Evolutionary conservation across 768 basidiomycete species (phyloP).

Genomic region (Lactarius psammicola): DNA sequence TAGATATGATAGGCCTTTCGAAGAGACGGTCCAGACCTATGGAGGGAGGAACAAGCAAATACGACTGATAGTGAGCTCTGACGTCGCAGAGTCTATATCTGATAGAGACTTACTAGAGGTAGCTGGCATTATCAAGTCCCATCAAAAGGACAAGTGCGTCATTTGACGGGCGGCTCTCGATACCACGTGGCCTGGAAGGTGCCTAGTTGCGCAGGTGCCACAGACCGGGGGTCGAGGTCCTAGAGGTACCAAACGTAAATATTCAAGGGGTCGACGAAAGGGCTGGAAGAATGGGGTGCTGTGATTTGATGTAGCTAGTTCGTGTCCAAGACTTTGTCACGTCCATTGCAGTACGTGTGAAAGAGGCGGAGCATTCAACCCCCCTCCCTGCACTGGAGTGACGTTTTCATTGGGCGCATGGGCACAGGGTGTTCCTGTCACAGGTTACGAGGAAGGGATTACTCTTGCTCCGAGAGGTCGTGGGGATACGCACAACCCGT

Average conservation of each 20-base stretch:
- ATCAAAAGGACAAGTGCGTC: neutral
- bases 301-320: neutral
- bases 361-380: neutral
- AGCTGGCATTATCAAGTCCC: neutral
- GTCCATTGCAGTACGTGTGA: conserved; percentile 9
- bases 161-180: neutral
- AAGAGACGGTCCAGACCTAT: neutral
- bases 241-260: neutral
- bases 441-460: neutral
- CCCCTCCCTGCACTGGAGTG: neutral
- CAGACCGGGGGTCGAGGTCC: conserved; percentile 6
- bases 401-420: conserved; percentile 4
- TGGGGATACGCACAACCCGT: neutral
- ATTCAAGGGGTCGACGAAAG: conserved; percentile 6
- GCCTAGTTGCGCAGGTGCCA: neutral
- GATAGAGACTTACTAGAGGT: conserved; percentile 1
- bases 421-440: neutral
- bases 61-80: neutral
- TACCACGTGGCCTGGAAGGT: neutral
- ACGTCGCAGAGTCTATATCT: neutral
- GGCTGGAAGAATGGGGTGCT: conserved; percentile 6
- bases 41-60: neutral
- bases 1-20: neutral
- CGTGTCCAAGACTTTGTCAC: neutral
- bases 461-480: too few relatives aligned